Percentiles rank a stretch among this genome's conserved stretches.
Conservation (phyloP, 805 yeast species). For the Kockiozyma suomiensis region DNA sequence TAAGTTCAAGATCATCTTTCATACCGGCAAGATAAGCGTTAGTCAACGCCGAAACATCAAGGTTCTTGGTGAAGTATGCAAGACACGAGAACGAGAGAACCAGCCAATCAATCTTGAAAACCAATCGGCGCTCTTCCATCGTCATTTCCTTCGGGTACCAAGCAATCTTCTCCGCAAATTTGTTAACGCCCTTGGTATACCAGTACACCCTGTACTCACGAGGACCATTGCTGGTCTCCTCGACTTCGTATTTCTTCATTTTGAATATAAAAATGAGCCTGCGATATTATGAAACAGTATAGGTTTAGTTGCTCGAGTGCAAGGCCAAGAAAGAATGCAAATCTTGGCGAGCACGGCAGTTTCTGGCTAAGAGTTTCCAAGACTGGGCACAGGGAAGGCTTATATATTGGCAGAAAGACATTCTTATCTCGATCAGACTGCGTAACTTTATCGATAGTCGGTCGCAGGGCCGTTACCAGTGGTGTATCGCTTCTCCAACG, state of each 20-base stretch:
- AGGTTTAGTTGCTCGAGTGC: too few species aligned
- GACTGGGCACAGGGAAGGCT: too few species aligned
- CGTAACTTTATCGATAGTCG: too few species aligned
- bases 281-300: too few species aligned
- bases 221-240: neutral
- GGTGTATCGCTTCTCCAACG: too few species aligned
- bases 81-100: constrained; percentile 58
- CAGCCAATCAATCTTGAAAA: constrained; percentile 58
- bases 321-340: too few species aligned
- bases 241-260: neutral
- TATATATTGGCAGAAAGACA: too few species aligned
- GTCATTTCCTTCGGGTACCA: constrained; percentile 39
- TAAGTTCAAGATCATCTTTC: constrained; percentile 56
- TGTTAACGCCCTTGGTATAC: neutral
- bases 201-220: neutral
- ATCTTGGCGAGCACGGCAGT: too few species aligned
- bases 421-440: too few species aligned
- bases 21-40: constrained; percentile 73
- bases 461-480: too few species aligned
- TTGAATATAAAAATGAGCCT: too few species aligned
- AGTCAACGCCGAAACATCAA: constrained; percentile 62
- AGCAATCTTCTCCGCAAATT: constrained; percentile 19
- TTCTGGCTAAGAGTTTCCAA: too few species aligned
- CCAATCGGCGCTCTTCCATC: constrained; percentile 50
- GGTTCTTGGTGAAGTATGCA: constrained; percentile 68